Percentiles rank a stretch among this genome's conserved stretches.
phyloP scores from a whole-genome alignment of 208 protist genomes.

The Polymyxa betae region DNA sequence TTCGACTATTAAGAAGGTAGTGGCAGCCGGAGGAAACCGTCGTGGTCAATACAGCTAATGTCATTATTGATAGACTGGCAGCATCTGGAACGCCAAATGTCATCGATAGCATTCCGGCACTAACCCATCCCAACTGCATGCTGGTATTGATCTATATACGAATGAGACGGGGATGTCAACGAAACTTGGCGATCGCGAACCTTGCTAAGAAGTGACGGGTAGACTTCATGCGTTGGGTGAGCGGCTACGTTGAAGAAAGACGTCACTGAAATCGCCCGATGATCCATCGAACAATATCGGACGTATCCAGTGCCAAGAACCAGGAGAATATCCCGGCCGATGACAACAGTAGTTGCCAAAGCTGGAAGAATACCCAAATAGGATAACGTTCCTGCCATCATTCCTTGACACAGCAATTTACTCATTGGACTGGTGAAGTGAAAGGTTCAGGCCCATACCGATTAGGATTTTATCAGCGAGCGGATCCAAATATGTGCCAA shows the following conservation, averaged over 20 bases:
- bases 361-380: not conserved
- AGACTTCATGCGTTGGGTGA: not conserved
- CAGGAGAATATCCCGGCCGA: conserved; percentile 20
- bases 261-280: not conserved
- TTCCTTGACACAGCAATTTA: not conserved
- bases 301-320: not conserved
- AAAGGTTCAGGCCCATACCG: not conserved
- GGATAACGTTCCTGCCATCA: not conserved
- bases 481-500: conserved; percentile 9
- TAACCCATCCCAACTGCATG: not conserved
- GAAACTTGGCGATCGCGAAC: not conserved
- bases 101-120: not conserved
- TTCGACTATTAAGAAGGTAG: conserved; percentile 13
- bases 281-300: not conserved
- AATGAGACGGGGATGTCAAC: not conserved
- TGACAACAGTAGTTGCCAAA: not conserved
- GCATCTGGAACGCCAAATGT: not conserved
- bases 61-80: not conserved
- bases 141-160: not conserved
- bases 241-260: not conserved
- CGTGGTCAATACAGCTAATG: not conserved
- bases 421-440: not conserved
- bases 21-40: not conserved
- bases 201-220: conserved; percentile 22
- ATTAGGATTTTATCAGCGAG: conserved; percentile 47